Conservation (phyloP, 1,284 basidiomycete genomes). For the Irpex sp. region DNA sequence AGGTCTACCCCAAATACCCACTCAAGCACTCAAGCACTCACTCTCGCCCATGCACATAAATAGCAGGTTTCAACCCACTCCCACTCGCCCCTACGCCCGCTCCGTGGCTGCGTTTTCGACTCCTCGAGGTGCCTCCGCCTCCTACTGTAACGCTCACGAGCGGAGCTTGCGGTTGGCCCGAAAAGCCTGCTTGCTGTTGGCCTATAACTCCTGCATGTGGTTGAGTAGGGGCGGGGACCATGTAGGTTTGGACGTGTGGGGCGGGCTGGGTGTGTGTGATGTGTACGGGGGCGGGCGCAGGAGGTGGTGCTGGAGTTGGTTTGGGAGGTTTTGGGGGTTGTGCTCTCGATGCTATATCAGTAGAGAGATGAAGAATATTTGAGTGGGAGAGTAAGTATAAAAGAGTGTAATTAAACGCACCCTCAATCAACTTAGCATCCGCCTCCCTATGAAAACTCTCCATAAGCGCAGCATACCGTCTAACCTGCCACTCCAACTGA, state of each 20-base stretch:
- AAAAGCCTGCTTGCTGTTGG: neutral
- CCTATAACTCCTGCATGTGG: neutral
- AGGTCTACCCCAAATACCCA: neutral
- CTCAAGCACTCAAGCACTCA: slow-evolving; percentile 14
- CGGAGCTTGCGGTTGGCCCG: slow-evolving; percentile 7
- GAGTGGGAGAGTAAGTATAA: neutral
- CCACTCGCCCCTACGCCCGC: slow-evolving; percentile 4
- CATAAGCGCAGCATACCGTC: slow-evolving; percentile 70
- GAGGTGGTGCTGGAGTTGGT: neutral
- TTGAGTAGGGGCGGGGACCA: slow-evolving; percentile 2
- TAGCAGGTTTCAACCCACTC: slow-evolving; percentile 23
- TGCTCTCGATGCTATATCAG: slow-evolving; percentile 21
- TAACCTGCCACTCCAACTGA: slow-evolving; percentile 77
- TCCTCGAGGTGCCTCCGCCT: slow-evolving; percentile 10
- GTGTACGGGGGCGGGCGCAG: neutral
- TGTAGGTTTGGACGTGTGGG: slow-evolving; percentile 4
- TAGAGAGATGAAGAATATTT: neutral
- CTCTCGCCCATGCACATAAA: slow-evolving; percentile 25
- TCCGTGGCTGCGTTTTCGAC: slow-evolving; percentile 23
- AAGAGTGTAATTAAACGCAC: slow-evolving; percentile 29
- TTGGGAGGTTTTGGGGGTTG: slow-evolving; percentile 9
- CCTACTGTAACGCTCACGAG: slow-evolving; percentile 22
- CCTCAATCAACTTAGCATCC: slow-evolving; percentile 64
- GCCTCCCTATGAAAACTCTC: slow-evolving; percentile 75
- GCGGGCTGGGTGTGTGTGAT: neutral